phyloP scores from a whole-genome alignment of 257 asterid genomes.

The Plantago major region DNA sequence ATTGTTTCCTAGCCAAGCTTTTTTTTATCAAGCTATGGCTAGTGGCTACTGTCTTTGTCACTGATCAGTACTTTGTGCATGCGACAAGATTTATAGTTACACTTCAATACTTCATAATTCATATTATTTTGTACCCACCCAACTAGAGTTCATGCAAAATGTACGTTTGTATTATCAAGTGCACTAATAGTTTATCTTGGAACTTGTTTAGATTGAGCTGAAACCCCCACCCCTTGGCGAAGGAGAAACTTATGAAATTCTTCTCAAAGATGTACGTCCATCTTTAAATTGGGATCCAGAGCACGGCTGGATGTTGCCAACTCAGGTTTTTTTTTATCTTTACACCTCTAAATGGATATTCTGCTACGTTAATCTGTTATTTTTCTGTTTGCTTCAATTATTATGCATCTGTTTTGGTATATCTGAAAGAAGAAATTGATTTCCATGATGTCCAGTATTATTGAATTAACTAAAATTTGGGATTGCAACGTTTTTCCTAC shows the following conservation, averaged over 20 bases:
- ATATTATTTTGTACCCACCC: background rate
- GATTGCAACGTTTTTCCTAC: too few species aligned
- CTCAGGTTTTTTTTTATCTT: slow-evolving; percentile 35
- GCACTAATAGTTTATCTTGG: slow-evolving; percentile 4
- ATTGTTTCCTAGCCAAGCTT: too few species aligned
- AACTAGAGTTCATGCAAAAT: slow-evolving; percentile 2
- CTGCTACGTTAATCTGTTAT: background rate
- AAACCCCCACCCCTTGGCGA: slow-evolving; percentile 63
- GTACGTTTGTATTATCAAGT: slow-evolving; percentile 5
- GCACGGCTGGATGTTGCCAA: slow-evolving; percentile 64
- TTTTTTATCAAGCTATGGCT: background rate
- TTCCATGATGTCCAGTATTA: too few species aligned
- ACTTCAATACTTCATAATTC: background rate
- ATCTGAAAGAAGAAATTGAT: too few species aligned
- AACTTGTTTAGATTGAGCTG: slow-evolving; percentile 52
- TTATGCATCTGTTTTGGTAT: background rate
- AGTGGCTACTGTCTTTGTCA: background rate
- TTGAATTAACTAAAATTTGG: background rate
- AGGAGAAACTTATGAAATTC: slow-evolving; percentile 46
- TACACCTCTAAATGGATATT: slow-evolving; percentile 7
- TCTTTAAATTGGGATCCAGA: slow-evolving; percentile 74
- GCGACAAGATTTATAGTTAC: background rate
- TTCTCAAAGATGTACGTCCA: slow-evolving; percentile 64
- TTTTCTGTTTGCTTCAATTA: background rate
- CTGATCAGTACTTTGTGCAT: background rate